Base-by-base conservation (phyloP, 1,139 yeast genomes). In the Debaryomyces sp. region DNA sequence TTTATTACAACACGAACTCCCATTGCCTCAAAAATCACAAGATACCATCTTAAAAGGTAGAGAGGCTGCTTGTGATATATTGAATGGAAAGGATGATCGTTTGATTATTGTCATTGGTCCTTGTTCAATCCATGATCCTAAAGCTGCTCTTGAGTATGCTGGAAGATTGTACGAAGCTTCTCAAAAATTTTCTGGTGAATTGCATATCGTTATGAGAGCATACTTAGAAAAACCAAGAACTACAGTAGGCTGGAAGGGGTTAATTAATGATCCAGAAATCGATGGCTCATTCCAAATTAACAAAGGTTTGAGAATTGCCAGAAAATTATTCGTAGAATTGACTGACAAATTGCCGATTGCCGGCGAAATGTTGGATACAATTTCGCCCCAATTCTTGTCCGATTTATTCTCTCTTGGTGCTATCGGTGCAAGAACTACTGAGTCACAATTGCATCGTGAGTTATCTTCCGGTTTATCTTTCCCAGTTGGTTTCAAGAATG, bases 161-260 rank as follows among this genome's bases (percentile, higher is more conserved):
- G 75, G 77, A 37, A 78, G 82, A 59, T 79, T 94, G 56, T 71
- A 81, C 48, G 73, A 75, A 47, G 71, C 88, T 38, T 72, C 88
- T 35, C 82, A 85, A 44, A 79, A 84, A 61, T 75, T 87, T 57
- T 78, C 86, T 58, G 83, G 81, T 44, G 97, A 92, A 60, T 80
- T 94, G 49, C 82, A 84, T 55, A 85, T 94, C 52, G 88, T 94
- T 53, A 94, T 94, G 99, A 85, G 99, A 75, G 98, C 98, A 3
- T 94, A 94, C 76, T 80, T 94, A 63, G 99, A 94, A 71, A 94
- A 94, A 73, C 99, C 99, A 56, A 85, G 99, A 75, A 94, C 99
- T 47, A 94, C 98, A 22, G 98, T 94, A 46, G 99, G 99, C 53
- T 94, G 99, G 99, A 94, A 94, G 72, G 99, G 97, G 56, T 79